These are phyloP conservation scores for Myxozyma monticola DNA, from an alignment of 805 yeast genomes.

Conservation along the genomic window DNA sequence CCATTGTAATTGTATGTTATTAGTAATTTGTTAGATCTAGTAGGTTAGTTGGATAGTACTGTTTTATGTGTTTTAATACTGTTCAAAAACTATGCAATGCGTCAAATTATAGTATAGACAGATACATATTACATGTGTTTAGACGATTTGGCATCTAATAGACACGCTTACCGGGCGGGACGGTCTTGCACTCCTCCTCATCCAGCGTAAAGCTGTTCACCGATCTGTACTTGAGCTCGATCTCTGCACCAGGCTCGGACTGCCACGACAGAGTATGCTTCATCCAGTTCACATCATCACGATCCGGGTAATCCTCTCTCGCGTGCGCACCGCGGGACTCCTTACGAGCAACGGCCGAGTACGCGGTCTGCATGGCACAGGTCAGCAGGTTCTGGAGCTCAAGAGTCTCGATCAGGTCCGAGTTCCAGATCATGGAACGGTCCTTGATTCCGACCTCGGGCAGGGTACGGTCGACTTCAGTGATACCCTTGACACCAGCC, in stretches of 20 bases:
- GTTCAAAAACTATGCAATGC: too few relatives aligned
- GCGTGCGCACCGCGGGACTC: conserved; percentile 99
- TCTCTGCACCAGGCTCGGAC: conserved; percentile 64
- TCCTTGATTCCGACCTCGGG: conserved; percentile 82
- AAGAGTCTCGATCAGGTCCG: conserved; percentile 92
- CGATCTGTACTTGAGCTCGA: conserved; percentile 76
- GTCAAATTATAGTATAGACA: too few relatives aligned
- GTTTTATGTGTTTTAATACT: too few relatives aligned
- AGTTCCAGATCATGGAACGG: conserved; percentile 98
- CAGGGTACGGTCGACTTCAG: conserved; percentile 71
- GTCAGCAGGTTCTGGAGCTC: conserved; percentile 95
- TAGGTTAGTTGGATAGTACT: background rate
- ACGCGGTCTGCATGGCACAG: conserved; percentile 95
- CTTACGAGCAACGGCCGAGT: conserved; percentile 88
- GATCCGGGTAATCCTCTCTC: conserved; percentile 93
- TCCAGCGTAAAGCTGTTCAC: conserved; percentile 85
- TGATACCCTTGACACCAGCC: conserved; percentile 81
- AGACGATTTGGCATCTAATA: too few relatives aligned
- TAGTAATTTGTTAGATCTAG: background rate
- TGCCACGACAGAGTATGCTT: conserved; percentile 97
- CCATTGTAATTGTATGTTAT: background rate
- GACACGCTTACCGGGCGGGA: conserved; percentile 96
- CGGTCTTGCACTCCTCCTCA: conserved; percentile 88
- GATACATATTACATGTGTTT: too few relatives aligned
- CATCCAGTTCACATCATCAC: conserved; percentile 98